Evolutionary conservation across 768 basidiomycete species (phyloP).

Genomic region (Crepidotus variabilis): DNA sequence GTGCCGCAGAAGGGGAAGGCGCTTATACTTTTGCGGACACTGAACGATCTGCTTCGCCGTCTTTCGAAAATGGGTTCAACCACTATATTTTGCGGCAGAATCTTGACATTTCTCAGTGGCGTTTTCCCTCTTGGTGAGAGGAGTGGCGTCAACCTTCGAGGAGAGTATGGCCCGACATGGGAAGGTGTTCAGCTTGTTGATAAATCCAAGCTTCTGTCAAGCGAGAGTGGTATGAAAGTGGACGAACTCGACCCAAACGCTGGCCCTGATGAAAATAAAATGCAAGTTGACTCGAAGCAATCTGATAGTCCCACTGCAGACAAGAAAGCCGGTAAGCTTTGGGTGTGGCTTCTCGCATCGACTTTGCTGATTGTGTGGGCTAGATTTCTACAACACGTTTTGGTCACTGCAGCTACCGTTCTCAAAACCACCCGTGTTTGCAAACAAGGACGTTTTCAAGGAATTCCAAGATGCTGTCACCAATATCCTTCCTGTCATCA

Average conservation of each 20-base stretch:
- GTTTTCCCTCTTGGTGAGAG: constrained; percentile 87
- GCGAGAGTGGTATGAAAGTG: constrained; percentile 23
- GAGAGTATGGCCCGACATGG: constrained; percentile 82
- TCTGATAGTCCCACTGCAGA: constrained; percentile 27
- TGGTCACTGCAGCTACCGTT: constrained; percentile 88
- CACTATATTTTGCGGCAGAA: constrained; percentile 86
- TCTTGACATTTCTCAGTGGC: constrained; percentile 80
- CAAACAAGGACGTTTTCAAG: constrained; percentile 47
- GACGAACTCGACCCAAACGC: constrained; percentile 19
- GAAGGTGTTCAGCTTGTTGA: constrained; percentile 51
- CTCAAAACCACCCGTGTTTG: constrained; percentile 74
- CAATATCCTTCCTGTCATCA: constrained; percentile 73
- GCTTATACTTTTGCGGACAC: constrained; percentile 74
- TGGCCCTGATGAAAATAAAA: constrained; percentile 41
- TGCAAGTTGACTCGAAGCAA: constrained; percentile 56
- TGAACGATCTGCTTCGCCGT: constrained; percentile 84
- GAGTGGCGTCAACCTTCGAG: constrained; percentile 88
- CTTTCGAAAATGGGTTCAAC: constrained; percentile 84
- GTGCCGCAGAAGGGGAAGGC: constrained; percentile 87
- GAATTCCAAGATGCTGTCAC: constrained; percentile 70
- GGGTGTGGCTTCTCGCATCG: neutral
- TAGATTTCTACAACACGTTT: constrained; percentile 83
- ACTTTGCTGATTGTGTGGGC: neutral
- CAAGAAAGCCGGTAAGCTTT: constrained; percentile 59
- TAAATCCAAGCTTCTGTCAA: constrained; percentile 22